Conservation (phyloP, 257 asterid species). For the Linaria vulgaris region DNA sequence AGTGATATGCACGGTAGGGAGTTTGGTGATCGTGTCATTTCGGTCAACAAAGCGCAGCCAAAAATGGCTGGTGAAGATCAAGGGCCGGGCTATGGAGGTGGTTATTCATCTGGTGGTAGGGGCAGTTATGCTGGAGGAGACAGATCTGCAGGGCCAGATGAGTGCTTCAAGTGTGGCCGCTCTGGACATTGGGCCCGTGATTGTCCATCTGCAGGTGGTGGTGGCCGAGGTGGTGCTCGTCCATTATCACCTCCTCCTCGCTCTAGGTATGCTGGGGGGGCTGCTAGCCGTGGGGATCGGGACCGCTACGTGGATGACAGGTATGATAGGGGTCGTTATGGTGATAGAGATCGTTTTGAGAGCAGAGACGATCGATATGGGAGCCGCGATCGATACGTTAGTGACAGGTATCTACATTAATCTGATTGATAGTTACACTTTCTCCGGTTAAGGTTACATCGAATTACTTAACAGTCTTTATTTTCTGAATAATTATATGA, state of each 20-base stretch:
- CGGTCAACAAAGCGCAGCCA: conserved; percentile 96
- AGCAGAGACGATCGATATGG: conserved; percentile 71
- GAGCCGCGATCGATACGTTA: conserved; percentile 64
- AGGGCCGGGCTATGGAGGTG: conserved; percentile 67
- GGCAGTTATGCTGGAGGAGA: conserved; percentile 60
- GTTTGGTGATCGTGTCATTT: conserved; percentile 78
- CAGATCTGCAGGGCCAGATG: conserved; percentile 81
- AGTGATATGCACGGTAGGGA: conserved; percentile 94
- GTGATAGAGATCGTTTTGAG: conserved; percentile 78
- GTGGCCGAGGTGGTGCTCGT: conserved; percentile 66
- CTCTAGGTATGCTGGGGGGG: conserved; percentile 61
- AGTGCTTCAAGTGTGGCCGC: conserved; percentile 96
- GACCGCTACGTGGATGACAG: conserved; percentile 76
- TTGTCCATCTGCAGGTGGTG: conserved; percentile 80
- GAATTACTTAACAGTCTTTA: no score
- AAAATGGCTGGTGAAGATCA: conserved; percentile 74
- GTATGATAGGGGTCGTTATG: conserved; percentile 70
- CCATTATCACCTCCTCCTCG: conserved; percentile 84
- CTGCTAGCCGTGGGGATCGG: conserved; percentile 73
- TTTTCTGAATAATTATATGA: no score
- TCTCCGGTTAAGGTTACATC: no score
- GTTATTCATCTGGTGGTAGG: conserved; percentile 70
- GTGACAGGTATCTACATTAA: conserved; percentile 79
- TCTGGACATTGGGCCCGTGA: conserved; percentile 99
- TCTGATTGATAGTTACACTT: no score